Evolutionary conservation across 2,329 filamentous ascomycete species (phyloP).

Genomic region (Thelonectria blattea): DNA sequence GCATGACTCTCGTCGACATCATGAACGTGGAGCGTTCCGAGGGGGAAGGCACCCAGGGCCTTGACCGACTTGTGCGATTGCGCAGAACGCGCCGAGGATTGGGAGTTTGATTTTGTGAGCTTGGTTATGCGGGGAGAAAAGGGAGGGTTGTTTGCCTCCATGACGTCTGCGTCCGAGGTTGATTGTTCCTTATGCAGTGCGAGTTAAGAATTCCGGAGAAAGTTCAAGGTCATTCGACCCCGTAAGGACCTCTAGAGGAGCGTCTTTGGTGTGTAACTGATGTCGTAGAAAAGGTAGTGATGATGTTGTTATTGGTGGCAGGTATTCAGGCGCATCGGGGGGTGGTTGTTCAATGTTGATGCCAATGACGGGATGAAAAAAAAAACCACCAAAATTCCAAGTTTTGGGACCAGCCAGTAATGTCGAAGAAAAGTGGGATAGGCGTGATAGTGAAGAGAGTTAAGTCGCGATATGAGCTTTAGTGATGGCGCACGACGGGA

Average conservation of each 20-base stretch:
- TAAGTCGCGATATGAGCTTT: no score
- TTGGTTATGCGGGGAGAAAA: constrained; percentile 28
- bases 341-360: no score
- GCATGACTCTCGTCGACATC: constrained; percentile 28
- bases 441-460: no score
- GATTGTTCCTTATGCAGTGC: not conserved
- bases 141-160: constrained; percentile 32
- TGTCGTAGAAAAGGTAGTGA: no score
- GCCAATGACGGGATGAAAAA: not conserved
- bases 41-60: constrained; percentile 48
- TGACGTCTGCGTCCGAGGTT: constrained; percentile 14
- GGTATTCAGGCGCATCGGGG: no score
- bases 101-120: constrained; percentile 46
- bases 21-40: constrained; percentile 52
- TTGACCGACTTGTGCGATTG: constrained; percentile 42
- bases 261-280: no score
- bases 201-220: not conserved
- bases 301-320: no score
- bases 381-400: not conserved
- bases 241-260: no score
- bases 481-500: no score
- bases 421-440: no score
- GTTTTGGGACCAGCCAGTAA: not conserved
- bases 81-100: constrained; percentile 10
- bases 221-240: not conserved